phyloP scores from a whole-genome alignment of 2,329 filamentous ascomycete species.

The Magnaporthiopsis incrustans region DNA sequence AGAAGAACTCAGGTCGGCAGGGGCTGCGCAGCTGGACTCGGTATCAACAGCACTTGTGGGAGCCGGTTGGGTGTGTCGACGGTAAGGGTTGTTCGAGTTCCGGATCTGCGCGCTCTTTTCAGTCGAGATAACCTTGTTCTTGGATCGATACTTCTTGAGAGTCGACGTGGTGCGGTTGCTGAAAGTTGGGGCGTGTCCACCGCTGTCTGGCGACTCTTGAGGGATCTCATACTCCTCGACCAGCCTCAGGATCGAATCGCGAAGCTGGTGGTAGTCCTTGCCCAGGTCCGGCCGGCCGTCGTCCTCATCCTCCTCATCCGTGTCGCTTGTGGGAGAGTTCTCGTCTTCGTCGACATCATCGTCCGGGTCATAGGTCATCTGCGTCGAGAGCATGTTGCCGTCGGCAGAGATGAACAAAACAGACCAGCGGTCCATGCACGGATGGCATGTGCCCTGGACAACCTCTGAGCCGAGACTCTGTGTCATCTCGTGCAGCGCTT shows the following conservation, averaged over 20 bases:
- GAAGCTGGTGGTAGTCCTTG: constrained; percentile 73
- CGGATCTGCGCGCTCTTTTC: constrained; percentile 45
- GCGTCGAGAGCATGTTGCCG: constrained; percentile 59
- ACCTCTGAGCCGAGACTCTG: constrained; percentile 56
- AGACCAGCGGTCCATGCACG: constrained; percentile 76
- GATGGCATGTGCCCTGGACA: constrained; percentile 62
- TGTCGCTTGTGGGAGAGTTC: constrained; percentile 49
- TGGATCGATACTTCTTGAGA: constrained; percentile 51
- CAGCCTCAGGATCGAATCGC: constrained; percentile 71
- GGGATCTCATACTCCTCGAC: constrained; percentile 79
- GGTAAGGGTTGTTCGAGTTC: constrained; percentile 41
- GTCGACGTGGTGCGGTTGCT: constrained; percentile 59
- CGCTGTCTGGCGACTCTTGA: constrained; percentile 44
- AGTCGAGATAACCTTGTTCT: constrained; percentile 47
- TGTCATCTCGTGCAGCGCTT: constrained; percentile 63
- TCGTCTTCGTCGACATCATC: constrained; percentile 57
- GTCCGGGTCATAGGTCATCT: constrained; percentile 65
- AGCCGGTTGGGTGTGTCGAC: constrained; percentile 22
- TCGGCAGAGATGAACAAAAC: constrained; percentile 71
- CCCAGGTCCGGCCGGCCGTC: constrained; percentile 56
- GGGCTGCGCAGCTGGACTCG: background rate
- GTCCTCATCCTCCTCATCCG: constrained; percentile 52
- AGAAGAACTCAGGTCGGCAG: constrained; percentile 8
- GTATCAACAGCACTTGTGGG: constrained; percentile 1
- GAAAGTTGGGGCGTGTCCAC: constrained; percentile 50